Evolutionary conservation across 2,329 filamentous ascomycete genomes (phyloP).

Genomic region (Dactylonectria estremocensis): DNA sequence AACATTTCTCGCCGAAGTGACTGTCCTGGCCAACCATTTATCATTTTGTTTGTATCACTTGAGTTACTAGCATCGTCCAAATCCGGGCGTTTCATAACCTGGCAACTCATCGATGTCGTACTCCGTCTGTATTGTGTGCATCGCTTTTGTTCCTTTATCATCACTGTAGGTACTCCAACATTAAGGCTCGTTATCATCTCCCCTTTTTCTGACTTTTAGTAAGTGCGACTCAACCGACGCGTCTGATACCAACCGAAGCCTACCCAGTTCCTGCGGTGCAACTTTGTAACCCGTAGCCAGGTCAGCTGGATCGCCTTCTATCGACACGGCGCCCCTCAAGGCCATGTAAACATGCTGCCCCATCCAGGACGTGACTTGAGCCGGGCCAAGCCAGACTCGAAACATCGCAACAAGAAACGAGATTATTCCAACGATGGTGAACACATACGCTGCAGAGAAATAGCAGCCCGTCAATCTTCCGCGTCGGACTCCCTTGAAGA

Average conservation of each 20-base stretch:
- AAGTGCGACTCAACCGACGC: background rate
- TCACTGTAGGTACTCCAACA: background rate
- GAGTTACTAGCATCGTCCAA: too few relatives aligned
- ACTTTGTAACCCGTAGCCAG: background rate
- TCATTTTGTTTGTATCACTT: too few relatives aligned
- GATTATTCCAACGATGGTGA: slow-evolving; percentile 14
- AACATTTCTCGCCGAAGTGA: too few relatives aligned
- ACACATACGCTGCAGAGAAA: slow-evolving; percentile 13
- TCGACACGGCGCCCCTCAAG: slow-evolving; percentile 1
- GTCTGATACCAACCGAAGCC: background rate
- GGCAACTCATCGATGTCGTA: too few relatives aligned
- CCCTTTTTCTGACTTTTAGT: background rate
- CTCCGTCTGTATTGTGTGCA: too few relatives aligned
- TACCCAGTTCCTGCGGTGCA: background rate
- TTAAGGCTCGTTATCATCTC: background rate
- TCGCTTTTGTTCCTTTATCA: too few relatives aligned
- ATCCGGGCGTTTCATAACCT: too few relatives aligned
- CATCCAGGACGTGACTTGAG: slow-evolving; percentile 35
- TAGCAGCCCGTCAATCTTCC: slow-evolving; percentile 9
- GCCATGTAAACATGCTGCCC: slow-evolving; percentile 26
- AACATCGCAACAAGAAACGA: slow-evolving; percentile 18
- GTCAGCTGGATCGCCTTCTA: background rate
- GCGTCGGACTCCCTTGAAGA: slow-evolving; percentile 6
- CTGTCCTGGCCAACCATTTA: too few relatives aligned
- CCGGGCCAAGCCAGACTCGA: slow-evolving; percentile 28